Evolutionary conservation across 1,284 basidiomycete genomes (phyloP).

Genomic region (Athelia sp.): DNA sequence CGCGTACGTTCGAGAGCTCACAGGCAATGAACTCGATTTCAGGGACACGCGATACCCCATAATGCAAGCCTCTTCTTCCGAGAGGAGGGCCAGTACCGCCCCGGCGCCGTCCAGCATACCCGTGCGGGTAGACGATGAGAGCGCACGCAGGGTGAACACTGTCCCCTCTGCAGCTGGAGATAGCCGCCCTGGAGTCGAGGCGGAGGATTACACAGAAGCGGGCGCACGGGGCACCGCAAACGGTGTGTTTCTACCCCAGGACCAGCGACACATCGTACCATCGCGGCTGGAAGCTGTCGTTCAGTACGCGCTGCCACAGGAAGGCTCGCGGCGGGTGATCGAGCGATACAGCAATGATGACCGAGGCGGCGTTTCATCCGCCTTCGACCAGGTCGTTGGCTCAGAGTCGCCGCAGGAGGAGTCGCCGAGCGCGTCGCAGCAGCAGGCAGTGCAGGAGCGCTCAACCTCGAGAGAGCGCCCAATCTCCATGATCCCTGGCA

Average conservation of each 20-base stretch:
- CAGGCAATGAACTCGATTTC: constrained; percentile 53
- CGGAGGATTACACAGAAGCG: not conserved
- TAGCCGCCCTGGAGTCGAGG: not conserved
- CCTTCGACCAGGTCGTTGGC: constrained; percentile 19
- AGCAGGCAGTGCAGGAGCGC: constrained; percentile 18
- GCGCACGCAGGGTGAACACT: constrained; percentile 7
- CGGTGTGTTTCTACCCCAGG: constrained; percentile 21
- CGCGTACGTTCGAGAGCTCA: constrained; percentile 46
- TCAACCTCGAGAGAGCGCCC: constrained; percentile 18
- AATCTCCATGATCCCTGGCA: constrained; percentile 25
- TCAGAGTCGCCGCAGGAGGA: constrained; percentile 17
- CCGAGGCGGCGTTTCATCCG: constrained; percentile 14
- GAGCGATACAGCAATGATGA: constrained; percentile 49
- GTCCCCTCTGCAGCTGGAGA: constrained; percentile 8
- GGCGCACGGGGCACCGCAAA: not conserved
- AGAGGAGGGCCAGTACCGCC: constrained; percentile 21
- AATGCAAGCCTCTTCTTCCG: constrained; percentile 23
- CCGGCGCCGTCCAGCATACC: not conserved
- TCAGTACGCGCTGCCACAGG: constrained; percentile 37
- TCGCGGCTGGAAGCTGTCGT: constrained; percentile 20
- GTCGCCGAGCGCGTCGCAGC: constrained; percentile 11
- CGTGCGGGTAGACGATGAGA: not conserved
- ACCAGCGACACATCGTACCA: constrained; percentile 22
- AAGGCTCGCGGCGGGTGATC: constrained; percentile 35
- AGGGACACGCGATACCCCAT: constrained; percentile 59